These are phyloP conservation scores for Aegilops umbellulata DNA, from an alignment of 176 grass and related monocot genomes.

Conservation along the genomic window DNA sequence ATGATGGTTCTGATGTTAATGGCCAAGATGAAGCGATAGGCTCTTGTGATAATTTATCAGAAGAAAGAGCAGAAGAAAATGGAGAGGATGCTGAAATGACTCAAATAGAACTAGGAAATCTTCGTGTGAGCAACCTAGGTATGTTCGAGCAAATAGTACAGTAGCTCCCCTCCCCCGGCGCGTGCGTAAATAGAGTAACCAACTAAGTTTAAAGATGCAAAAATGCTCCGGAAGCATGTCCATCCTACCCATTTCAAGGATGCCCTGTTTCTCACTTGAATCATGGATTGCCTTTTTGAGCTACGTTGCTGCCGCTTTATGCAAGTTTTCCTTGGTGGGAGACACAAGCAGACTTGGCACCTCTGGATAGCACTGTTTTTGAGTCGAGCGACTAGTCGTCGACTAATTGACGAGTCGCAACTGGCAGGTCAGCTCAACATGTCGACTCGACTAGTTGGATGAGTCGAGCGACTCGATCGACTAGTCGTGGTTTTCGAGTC, in stretches of 20 bases:
- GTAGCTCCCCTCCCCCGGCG: too few relatives aligned
- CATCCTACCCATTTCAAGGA: not conserved
- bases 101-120: constrained; percentile 77
- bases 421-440: too few relatives aligned
- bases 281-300: not conserved
- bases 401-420: too few relatives aligned
- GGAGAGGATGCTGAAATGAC: constrained; percentile 52
- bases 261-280: not conserved
- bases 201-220: not conserved
- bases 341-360: not conserved
- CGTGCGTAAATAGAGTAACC: not conserved
- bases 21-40: constrained; percentile 43
- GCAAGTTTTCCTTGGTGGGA: constrained; percentile 14
- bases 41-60: constrained; percentile 63
- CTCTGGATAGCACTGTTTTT: not conserved
- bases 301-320: not conserved
- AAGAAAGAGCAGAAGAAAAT: constrained; percentile 44
- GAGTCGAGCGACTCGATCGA: too few relatives aligned
- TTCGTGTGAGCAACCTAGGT: constrained; percentile 92
- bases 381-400: too few relatives aligned
- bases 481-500: too few relatives aligned
- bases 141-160: constrained; percentile 31
- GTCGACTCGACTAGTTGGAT: too few relatives aligned
- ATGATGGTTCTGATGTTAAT: constrained; percentile 48
- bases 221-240: constrained; percentile 7